These are phyloP conservation scores for Harringtonia lauricola DNA, from an alignment of 2,329 filamentous ascomycete genomes.

Conservation along the genomic window DNA sequence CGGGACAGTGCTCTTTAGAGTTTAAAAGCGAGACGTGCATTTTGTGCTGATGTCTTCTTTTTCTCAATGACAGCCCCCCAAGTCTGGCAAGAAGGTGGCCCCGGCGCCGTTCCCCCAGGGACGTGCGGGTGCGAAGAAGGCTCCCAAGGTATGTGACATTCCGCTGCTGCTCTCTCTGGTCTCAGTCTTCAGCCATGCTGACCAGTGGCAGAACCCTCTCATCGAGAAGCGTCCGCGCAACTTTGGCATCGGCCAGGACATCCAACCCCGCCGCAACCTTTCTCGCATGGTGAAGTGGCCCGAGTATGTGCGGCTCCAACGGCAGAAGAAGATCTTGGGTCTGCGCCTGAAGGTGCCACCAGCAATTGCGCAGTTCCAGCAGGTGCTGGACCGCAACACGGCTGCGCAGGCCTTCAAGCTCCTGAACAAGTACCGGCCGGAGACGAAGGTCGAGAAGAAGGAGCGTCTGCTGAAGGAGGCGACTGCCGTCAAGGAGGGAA, in stretches of 20 bases:
- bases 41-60: constrained; percentile 95
- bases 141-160: constrained; percentile 68
- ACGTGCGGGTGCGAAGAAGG: constrained; percentile 90
- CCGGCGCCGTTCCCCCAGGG: constrained; percentile 91
- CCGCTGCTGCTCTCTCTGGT: not conserved
- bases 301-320: constrained; percentile 97
- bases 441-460: constrained; percentile 99
- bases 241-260: constrained; percentile 98
- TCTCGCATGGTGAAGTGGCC: constrained; percentile 99
- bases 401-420: constrained; percentile 97
- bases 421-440: constrained; percentile 99
- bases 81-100: constrained; percentile 95
- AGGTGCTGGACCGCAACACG: constrained; percentile 92
- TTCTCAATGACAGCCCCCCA: constrained; percentile 99
- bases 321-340: constrained; percentile 90
- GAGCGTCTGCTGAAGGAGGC: constrained; percentile 98
- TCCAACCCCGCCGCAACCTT: constrained; percentile 92
- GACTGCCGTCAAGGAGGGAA: constrained; percentile 92
- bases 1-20: constrained; percentile 67
- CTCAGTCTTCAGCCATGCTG: constrained; percentile 4
- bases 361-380: constrained; percentile 94
- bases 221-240: constrained; percentile 97
- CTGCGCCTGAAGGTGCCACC: constrained; percentile 98
- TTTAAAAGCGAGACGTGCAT: constrained; percentile 63
- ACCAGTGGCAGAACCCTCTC: constrained; percentile 72